phyloP scores from a whole-genome alignment of 805 yeast genomes.

The Naumovozyma dairenensis region DNA sequence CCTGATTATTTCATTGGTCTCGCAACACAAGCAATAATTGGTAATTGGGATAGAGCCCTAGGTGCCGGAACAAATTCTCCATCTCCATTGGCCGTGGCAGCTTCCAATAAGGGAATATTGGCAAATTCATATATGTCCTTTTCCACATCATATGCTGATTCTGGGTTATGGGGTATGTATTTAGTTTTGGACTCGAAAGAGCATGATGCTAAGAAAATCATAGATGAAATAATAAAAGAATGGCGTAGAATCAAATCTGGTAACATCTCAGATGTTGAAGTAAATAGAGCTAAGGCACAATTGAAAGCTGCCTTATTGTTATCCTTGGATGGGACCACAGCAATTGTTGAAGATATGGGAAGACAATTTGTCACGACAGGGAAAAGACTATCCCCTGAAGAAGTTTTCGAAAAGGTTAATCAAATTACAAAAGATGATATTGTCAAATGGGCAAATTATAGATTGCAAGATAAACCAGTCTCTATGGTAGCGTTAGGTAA shows the following conservation, averaged over 20 bases:
- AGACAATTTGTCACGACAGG: conserved; percentile 96
- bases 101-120: conserved; percentile 44
- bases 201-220: conserved; percentile 53
- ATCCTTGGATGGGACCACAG: conserved; percentile 89
- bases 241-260: conserved; percentile 83
- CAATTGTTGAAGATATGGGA: conserved; percentile 95
- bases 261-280: conserved; percentile 71
- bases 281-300: conserved; percentile 89
- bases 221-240: conserved; percentile 70
- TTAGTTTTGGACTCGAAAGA: conserved; percentile 69
- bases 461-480: conserved; percentile 65
- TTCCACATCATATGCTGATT: conserved; percentile 93
- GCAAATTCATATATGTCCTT: conserved; percentile 96
- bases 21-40: conserved; percentile 93
- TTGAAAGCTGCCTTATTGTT: conserved; percentile 83
- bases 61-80: conserved; percentile 81
- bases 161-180: conserved; percentile 97
- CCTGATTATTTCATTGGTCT: conserved; percentile 92
- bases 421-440: conserved; percentile 71
- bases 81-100: conserved; percentile 62
- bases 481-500: conserved; percentile 92
- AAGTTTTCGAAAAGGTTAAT: conserved; percentile 54
- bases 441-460: conserved; percentile 77
- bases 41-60: conserved; percentile 92
- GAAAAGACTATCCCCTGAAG: conserved; percentile 37